phyloP scores from a whole-genome alignment of 1,284 basidiomycete species.

The Microbotryum silenes-acaulis region DNA sequence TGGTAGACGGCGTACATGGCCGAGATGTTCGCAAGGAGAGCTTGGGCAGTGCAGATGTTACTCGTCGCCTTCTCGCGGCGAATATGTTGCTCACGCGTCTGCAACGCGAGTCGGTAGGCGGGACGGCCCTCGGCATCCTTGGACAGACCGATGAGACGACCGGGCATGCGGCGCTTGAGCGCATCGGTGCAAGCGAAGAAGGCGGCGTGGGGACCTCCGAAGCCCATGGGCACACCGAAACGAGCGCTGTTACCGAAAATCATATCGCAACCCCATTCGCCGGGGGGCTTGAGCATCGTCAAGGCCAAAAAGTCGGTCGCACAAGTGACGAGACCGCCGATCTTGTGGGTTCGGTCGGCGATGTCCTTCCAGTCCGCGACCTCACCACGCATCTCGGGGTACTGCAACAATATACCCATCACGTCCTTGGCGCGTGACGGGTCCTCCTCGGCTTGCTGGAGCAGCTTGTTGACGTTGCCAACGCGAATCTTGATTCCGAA shows the following conservation, averaged over 20 bases:
- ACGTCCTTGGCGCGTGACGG: slow-evolving; percentile 54
- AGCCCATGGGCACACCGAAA: slow-evolving; percentile 59
- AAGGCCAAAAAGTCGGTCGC: slow-evolving; percentile 89
- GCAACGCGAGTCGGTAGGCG: slow-evolving; percentile 86
- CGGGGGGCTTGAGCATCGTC: slow-evolving; percentile 88
- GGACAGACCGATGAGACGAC: slow-evolving; percentile 83
- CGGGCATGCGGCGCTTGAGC: slow-evolving; percentile 95
- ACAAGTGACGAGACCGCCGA: slow-evolving; percentile 70
- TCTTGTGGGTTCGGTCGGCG: slow-evolving; percentile 62
- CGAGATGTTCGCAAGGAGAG: slow-evolving; percentile 90
- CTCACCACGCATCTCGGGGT: slow-evolving; percentile 78
- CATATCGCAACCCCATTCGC: slow-evolving; percentile 97
- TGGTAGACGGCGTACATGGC: slow-evolving; percentile 91
- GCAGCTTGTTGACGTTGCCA: slow-evolving; percentile 50
- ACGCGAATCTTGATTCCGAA: slow-evolving; percentile 76
- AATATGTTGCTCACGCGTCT: slow-evolving; percentile 95
- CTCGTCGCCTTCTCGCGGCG: slow-evolving; percentile 87
- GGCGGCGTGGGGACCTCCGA: slow-evolving; percentile 43
- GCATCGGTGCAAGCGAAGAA: slow-evolving; percentile 93
- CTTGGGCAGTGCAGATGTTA: slow-evolving; percentile 85
- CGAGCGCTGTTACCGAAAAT: slow-evolving; percentile 90
- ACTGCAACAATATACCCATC: slow-evolving; percentile 63
- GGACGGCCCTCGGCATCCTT: slow-evolving; percentile 74
- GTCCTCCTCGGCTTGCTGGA: slow-evolving; percentile 45
- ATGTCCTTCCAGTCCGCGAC: slow-evolving; percentile 69